Conservation (phyloP, 2,329 filamentous ascomycete genomes). For the Aureobasidium sp. region DNA sequence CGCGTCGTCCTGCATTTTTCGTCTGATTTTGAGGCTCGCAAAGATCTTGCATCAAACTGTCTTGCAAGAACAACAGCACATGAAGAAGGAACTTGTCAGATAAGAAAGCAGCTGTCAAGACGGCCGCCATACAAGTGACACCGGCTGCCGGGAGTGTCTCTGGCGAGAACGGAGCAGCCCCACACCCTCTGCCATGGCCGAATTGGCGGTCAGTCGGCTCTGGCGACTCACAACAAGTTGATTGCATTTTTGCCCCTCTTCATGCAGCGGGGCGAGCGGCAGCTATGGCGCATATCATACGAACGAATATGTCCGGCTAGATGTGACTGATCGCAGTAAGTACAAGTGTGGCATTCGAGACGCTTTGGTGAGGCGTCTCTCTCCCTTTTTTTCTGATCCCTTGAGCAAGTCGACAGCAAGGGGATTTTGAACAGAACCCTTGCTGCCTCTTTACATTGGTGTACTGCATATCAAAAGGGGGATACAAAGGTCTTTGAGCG, state of each 20-base stretch:
- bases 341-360: neutral
- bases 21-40: constrained; percentile 9
- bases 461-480: neutral
- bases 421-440: neutral
- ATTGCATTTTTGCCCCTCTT: constrained; percentile 7
- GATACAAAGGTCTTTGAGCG: neutral
- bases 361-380: neutral
- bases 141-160: neutral
- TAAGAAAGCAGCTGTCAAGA: neutral
- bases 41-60: neutral
- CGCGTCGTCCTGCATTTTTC: neutral
- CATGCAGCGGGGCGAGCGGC: constrained; percentile 1
- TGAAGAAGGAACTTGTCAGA: neutral
- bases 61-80: neutral
- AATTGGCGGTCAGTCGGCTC: constrained; percentile 11
- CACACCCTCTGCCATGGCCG: neutral
- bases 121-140: neutral
- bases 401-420: neutral
- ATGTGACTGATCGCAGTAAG: neutral
- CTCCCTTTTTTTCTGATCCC: neutral
- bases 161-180: neutral
- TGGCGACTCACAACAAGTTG: neutral
- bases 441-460: neutral
- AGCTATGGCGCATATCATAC: neutral
- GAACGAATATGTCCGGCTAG: neutral